Conservation (phyloP, 164 flowering plant species). For the Houttuynia cordata region DNA sequence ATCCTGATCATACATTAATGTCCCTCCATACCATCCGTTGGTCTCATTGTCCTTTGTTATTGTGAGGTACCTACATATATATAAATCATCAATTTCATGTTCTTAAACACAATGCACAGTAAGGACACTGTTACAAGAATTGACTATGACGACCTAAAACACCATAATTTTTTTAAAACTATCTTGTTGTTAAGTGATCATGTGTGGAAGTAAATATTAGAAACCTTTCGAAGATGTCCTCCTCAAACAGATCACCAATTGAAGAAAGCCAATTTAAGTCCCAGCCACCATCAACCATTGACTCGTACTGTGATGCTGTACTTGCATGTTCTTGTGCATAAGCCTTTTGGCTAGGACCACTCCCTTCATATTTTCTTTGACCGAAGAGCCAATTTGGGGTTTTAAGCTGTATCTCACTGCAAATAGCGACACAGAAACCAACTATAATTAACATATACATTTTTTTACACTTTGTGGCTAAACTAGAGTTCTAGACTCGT, state of each 20-base stretch:
- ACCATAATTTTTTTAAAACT: too few relatives aligned
- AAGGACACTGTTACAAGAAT: too few relatives aligned
- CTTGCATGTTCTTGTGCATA: slow-evolving; percentile 23
- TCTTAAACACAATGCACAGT: background rate
- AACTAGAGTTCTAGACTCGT: too few relatives aligned
- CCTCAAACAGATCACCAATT: slow-evolving; percentile 35
- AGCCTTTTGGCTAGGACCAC: slow-evolving; percentile 35
- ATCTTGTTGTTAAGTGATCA: too few relatives aligned
- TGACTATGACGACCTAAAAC: too few relatives aligned
- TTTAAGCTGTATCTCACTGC: slow-evolving; percentile 93
- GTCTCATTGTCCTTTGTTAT: slow-evolving; percentile 48
- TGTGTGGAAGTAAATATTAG: background rate
- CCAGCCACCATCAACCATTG: slow-evolving; percentile 18
- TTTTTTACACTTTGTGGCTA: too few relatives aligned
- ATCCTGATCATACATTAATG: slow-evolving; percentile 71
- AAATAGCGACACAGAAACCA: background rate
- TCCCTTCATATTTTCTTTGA: slow-evolving; percentile 72
- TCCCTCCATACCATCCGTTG: slow-evolving; percentile 82
- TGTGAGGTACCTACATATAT: slow-evolving; percentile 42
- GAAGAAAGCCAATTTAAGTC: slow-evolving; percentile 59
- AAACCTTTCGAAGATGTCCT: slow-evolving; percentile 72
- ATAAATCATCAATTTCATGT: background rate
- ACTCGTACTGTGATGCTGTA: slow-evolving; percentile 21
- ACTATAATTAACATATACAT: too few relatives aligned
- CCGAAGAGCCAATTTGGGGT: slow-evolving; percentile 99